Evolutionary conservation across 2,329 filamentous ascomycete genomes (phyloP).

Genomic region (Talaromyces albobiverticillius): DNA sequence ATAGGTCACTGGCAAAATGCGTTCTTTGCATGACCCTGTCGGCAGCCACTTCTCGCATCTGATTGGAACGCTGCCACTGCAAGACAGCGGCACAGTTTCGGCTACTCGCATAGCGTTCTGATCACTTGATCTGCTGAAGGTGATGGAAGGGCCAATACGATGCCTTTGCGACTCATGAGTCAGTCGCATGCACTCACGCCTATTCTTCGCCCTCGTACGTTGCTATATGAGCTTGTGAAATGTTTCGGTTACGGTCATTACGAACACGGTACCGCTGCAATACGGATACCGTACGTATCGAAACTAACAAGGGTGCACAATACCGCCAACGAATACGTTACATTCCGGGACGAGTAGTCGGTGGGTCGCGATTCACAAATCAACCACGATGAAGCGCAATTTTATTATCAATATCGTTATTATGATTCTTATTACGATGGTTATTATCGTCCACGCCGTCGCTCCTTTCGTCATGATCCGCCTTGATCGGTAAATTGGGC

Average conservation of each 20-base stretch:
- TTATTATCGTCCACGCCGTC: not conserved
- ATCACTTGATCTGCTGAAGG: constrained; percentile 58
- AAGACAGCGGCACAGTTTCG: constrained; percentile 25
- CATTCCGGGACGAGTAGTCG: constrained; percentile 10
- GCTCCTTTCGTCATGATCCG: constrained; percentile 7
- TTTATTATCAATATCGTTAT: not conserved
- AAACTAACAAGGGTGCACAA: constrained; percentile 7
- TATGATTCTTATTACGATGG: not conserved
- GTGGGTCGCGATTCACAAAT: constrained; percentile 10
- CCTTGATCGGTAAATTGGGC: constrained; percentile 6
- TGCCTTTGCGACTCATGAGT: constrained; percentile 6
- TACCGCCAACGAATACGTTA: constrained; percentile 15
- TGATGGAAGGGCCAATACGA: constrained; percentile 22
- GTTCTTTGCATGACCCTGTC: not conserved
- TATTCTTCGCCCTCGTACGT: not conserved
- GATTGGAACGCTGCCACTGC: constrained; percentile 14
- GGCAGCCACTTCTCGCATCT: constrained; percentile 15
- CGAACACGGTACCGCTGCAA: constrained; percentile 2
- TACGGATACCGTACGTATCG: constrained; percentile 8
- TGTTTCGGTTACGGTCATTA: constrained; percentile 13
- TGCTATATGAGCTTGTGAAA: not conserved
- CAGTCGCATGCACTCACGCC: not conserved
- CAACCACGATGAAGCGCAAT: not conserved
- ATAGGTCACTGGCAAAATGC: not conserved
- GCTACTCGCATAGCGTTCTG: constrained; percentile 54